A percentile compares a stretch with the other conserved stretches of the same genome.
These are phyloP conservation scores for Cyclostephanos tholiformis DNA, from an alignment of 108 stramenopile species.

Conservation along the genomic window DNA sequence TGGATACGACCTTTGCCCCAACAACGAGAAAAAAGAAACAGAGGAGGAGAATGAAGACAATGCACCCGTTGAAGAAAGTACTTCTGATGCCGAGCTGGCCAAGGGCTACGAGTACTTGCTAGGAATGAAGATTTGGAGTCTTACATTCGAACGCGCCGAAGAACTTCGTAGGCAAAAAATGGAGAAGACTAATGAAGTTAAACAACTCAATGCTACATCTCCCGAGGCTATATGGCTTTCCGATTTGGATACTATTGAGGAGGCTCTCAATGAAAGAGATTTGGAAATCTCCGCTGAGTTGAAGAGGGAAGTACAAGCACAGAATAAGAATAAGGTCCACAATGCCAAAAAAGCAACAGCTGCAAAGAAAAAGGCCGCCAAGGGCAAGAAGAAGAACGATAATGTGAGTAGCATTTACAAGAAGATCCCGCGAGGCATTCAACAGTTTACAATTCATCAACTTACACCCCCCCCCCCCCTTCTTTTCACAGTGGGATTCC, in stretches of 20 bases:
- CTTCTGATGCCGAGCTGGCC: slow-evolving; percentile 66
- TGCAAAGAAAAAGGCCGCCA: slow-evolving; percentile 33
- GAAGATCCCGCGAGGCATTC: not conserved
- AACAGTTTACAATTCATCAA: not conserved
- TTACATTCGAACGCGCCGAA: slow-evolving; percentile 96
- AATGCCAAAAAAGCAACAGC: slow-evolving; percentile 40
- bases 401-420: slow-evolving; percentile 15
- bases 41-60: slow-evolving; percentile 64
- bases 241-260: slow-evolving; percentile 95
- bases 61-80: slow-evolving; percentile 54
- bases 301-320: slow-evolving; percentile 64
- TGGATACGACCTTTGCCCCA: slow-evolving; percentile 86
- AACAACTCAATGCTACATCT: slow-evolving; percentile 74
- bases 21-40: slow-evolving; percentile 46
- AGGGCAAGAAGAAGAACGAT: slow-evolving; percentile 60
- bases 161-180: slow-evolving; percentile 84
- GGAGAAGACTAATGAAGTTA: slow-evolving; percentile 83
- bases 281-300: slow-evolving; percentile 50
- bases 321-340: slow-evolving; percentile 57
- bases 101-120: slow-evolving; percentile 99
- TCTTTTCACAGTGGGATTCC: slow-evolving; percentile 49
- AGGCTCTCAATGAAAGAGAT: slow-evolving; percentile 86
- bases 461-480: not conserved
- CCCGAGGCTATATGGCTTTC: slow-evolving; percentile 89
- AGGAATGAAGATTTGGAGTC: slow-evolving; percentile 97